Evolutionary conservation across 305 asterid species (phyloP).

Genomic region (Lippia alba): DNA sequence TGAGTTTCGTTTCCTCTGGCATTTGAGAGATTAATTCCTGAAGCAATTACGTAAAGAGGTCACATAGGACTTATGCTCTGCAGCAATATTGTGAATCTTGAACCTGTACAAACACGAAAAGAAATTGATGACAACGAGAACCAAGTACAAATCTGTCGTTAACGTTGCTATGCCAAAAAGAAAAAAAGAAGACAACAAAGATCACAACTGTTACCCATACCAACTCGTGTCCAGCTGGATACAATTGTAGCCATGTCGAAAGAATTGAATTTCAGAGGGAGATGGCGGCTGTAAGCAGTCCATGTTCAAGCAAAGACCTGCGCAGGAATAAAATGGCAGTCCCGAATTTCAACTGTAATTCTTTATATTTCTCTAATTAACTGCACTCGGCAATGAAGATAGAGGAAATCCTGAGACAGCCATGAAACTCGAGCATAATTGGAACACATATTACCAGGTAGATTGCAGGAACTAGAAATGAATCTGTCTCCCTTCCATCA

Average conservation of each 20-base stretch:
- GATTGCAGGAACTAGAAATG: background rate
- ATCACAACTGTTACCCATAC: background rate
- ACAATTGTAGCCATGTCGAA: background rate
- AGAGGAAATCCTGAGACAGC: background rate
- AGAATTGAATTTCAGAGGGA: background rate
- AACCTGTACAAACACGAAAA: slow-evolving; percentile 16
- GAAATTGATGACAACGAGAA: background rate
- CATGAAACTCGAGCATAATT: background rate
- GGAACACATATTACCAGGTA: background rate
- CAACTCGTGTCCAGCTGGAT: background rate
- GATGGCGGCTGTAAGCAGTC: background rate
- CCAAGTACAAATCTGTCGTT: background rate
- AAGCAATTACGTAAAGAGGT: no score
- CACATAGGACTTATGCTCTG: background rate
- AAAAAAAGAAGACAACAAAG: background rate
- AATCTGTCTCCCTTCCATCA: background rate
- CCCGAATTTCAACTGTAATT: background rate
- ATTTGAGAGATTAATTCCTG: background rate
- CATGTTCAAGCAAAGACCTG: background rate
- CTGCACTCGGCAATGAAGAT: background rate
- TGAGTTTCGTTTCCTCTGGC: slow-evolving; percentile 4
- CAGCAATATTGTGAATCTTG: slow-evolving; percentile 12
- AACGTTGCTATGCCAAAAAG: background rate
- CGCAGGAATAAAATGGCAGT: slow-evolving; percentile 1
- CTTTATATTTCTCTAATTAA: background rate